Percentiles rank a stretch among this genome's conserved stretches.
Conservation (phyloP, 1,284 basidiomycete genomes). For the Phellinidium pouzarii region DNA sequence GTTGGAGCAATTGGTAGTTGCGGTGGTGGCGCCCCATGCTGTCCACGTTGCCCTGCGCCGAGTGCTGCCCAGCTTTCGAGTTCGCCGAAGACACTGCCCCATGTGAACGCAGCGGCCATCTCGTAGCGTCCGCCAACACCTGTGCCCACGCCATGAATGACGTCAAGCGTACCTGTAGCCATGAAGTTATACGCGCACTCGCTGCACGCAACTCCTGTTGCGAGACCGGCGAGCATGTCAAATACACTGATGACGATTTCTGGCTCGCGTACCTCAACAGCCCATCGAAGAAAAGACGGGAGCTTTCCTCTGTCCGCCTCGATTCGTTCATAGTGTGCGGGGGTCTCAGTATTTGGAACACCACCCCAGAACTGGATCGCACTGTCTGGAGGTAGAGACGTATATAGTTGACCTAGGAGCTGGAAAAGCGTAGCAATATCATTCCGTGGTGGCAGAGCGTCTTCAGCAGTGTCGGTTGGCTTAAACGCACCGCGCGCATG, state of each 20-base stretch:
- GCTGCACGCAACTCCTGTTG: conserved; percentile 78
- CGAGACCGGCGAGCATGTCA: conserved; percentile 83
- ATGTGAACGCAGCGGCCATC: conserved; percentile 12
- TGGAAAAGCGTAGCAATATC: conserved; percentile 82
- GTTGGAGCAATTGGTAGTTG: conserved; percentile 54
- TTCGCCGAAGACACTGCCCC: conserved; percentile 18
- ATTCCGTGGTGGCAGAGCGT: conserved; percentile 48
- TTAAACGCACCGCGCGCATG: conserved; percentile 38
- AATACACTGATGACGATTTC: conserved; percentile 76
- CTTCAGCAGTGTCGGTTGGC: conserved; percentile 34
- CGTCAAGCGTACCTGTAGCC: conserved; percentile 57
- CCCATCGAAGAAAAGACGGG: conserved; percentile 81
- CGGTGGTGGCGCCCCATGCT: conserved; percentile 28
- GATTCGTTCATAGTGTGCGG: conserved; percentile 45
- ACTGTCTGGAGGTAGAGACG: conserved; percentile 64
- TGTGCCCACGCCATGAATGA: conserved; percentile 46
- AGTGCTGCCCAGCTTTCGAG: conserved; percentile 28
- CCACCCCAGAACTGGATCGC: conserved; percentile 85
- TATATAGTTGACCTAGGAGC: conserved; percentile 78
- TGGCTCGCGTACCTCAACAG: conserved; percentile 68
- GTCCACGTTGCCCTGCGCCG: conserved; percentile 25
- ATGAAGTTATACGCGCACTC: conserved; percentile 84
- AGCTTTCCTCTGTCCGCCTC: conserved; percentile 61
- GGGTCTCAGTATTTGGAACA: conserved; percentile 35
- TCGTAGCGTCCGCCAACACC: conserved; percentile 22